phyloP scores from a whole-genome alignment of 306 rosid species.

The Astragalus glycyphyllos region DNA sequence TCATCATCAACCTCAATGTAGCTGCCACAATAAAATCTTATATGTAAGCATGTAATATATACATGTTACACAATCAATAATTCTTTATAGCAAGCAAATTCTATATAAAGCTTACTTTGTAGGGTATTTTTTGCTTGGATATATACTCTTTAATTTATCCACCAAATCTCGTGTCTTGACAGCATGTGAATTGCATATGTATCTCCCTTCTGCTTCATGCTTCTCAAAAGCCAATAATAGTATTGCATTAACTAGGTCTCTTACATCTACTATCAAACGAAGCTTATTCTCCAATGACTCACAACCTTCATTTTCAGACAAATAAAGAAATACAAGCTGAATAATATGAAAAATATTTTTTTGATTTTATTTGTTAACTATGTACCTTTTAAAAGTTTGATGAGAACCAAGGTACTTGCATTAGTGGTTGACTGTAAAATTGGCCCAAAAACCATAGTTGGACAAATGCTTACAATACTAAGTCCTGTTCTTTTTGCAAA shows the following conservation, averaged over 20 bases:
- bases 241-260: conserved; percentile 60
- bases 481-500: conserved; percentile 64
- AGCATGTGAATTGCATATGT: conserved; percentile 55
- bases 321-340: too few relatives aligned
- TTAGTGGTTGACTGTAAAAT: conserved; percentile 28
- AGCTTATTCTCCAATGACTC: conserved; percentile 58
- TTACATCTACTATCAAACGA: conserved; percentile 49
- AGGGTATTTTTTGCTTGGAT: conserved; percentile 68
- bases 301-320: too few relatives aligned
- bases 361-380: too few relatives aligned
- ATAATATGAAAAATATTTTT: too few relatives aligned
- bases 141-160: conserved; percentile 61
- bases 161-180: conserved; percentile 50
- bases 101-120: conserved; percentile 53
- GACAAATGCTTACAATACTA: conserved; percentile 61
- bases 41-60: background rate
- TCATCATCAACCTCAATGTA: conserved; percentile 45
- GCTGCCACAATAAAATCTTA: conserved; percentile 43
- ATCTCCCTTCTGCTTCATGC: conserved; percentile 74
- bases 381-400: conserved; percentile 31
- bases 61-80: too few relatives aligned
- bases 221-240: conserved; percentile 65
- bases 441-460: conserved; percentile 14
- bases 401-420: conserved; percentile 18
- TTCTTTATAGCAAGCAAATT: too few relatives aligned